These are phyloP conservation scores for Chlorencoelia australis DNA, from an alignment of 2,329 filamentous ascomycete species.

Conservation along the genomic window DNA sequence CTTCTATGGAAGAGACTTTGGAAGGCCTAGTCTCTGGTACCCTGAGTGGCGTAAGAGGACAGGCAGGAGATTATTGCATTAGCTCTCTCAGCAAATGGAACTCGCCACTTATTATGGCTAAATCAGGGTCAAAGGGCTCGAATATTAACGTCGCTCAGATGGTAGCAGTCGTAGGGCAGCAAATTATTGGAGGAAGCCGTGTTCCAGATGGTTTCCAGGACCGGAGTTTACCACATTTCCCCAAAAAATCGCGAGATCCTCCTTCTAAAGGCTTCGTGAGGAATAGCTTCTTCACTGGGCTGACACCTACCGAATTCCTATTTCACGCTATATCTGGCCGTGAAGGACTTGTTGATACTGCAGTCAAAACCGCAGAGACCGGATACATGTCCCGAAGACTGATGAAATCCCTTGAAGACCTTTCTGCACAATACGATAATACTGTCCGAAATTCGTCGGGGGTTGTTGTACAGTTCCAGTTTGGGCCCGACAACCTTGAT, in stretches of 20 bases:
- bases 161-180: constrained; percentile 93
- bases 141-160: constrained; percentile 98
- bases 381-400: constrained; percentile 97
- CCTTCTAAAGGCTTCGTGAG: constrained; percentile 92
- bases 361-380: constrained; percentile 97
- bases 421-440: constrained; percentile 87
- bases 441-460: constrained; percentile 87
- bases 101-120: constrained; percentile 91
- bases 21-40: constrained; percentile 88
- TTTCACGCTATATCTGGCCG: constrained; percentile 98
- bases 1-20: constrained; percentile 83
- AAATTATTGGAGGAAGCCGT: constrained; percentile 90
- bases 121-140: constrained; percentile 92
- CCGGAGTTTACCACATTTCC: constrained; percentile 86
- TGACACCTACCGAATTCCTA: constrained; percentile 85
- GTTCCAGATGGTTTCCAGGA: constrained; percentile 96
- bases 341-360: constrained; percentile 97
- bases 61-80: constrained; percentile 86
- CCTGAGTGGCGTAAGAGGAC: constrained; percentile 81
- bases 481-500: constrained; percentile 90
- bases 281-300: constrained; percentile 93
- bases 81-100: constrained; percentile 84
- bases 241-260: constrained; percentile 85
- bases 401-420: constrained; percentile 96
- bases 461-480: constrained; percentile 91